Evolutionary conservation across 768 basidiomycete species (phyloP), one percentile per base, ranked within the genome.

Genomic region (Jaapia argillacea): DNA sequence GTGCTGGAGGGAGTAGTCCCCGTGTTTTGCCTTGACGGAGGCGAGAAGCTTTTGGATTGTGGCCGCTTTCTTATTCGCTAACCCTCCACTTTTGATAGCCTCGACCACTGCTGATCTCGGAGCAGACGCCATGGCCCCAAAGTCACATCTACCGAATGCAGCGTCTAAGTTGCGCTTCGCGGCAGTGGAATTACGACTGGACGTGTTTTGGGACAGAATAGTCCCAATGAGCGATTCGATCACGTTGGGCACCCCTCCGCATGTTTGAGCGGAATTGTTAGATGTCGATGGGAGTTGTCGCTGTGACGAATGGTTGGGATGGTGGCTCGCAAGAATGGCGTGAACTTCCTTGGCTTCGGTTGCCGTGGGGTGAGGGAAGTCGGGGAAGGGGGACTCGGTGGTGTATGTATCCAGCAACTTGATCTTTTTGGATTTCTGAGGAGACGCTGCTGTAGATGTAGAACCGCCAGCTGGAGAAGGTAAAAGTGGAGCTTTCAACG

Each of bases 191-290:
- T 79, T 78, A 24, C 53, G 55, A 6, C 59, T 57, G 16, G 75
- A 71, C 1, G 77, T 79, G 47, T 76, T 77, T 52, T 79, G 77
- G 24, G 76, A 77, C 24, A 81, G 70, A 44, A 81, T 66, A 1
- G 75, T 76, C 20, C 67, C 71, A 27, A 81, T 72, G 47, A 79
- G 68, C 7, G 73, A 59, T 46, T 77, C 77, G 44, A 79, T 63
- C 47, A 79, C 74, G 50, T 79, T 72, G 2, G 70, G 67, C 2
- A 68, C 66, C 28, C 63, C 55, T 2, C 70, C 74, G 41, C 71
- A 72, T 1, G 70, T 69, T 45, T 51, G 42, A 4, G 70, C 71
- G 5, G 74, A 62, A 47, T 73, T 67, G 36, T 48, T 59, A 14
- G n/a, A 33, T 6, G 46, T 46, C 13, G 51, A 27, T 33, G 66